phyloP scores from a whole-genome alignment of 148 eudicot genomes.

The Cornus controversa region DNA sequence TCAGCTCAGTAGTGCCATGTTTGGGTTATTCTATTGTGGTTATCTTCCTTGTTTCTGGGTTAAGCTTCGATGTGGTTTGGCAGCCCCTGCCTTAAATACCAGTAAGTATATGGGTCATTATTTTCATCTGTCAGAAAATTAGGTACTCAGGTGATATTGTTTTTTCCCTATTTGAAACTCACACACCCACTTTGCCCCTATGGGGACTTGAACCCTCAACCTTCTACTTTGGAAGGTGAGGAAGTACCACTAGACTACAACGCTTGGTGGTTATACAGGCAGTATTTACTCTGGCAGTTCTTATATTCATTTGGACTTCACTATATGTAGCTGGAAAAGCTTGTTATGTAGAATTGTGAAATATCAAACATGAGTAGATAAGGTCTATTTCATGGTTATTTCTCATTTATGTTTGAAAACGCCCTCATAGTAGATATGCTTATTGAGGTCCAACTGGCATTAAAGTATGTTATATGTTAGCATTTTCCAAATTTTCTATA shows the following conservation, averaged over 20 bases:
- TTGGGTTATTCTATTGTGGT: slow-evolving; percentile 95
- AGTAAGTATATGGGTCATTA: slow-evolving; percentile 38
- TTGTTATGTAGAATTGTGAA: too few relatives aligned
- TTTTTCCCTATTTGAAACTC: neutral
- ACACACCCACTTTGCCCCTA: too few relatives aligned
- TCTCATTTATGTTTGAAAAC: neutral
- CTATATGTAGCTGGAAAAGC: too few relatives aligned
- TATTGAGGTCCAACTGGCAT: neutral
- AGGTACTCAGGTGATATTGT: neutral
- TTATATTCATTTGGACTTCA: too few relatives aligned
- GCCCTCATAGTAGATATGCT: neutral
- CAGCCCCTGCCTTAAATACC: slow-evolving; percentile 76
- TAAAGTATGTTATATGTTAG: neutral
- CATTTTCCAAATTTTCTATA: too few relatives aligned
- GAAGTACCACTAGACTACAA: too few relatives aligned
- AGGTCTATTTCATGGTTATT: neutral
- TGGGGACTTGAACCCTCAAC: too few relatives aligned
- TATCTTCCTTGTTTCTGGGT: slow-evolving; percentile 97
- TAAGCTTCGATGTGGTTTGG: slow-evolving; percentile 85
- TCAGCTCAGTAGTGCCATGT: slow-evolving; percentile 90
- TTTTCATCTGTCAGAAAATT: neutral
- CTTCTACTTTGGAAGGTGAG: too few relatives aligned
- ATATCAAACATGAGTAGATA: too few relatives aligned
- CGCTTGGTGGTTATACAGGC: too few relatives aligned
- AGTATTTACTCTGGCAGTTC: too few relatives aligned